Conservation (phyloP, 805 yeast genomes). For the Wickerhamomyces subpelliculosus region DNA sequence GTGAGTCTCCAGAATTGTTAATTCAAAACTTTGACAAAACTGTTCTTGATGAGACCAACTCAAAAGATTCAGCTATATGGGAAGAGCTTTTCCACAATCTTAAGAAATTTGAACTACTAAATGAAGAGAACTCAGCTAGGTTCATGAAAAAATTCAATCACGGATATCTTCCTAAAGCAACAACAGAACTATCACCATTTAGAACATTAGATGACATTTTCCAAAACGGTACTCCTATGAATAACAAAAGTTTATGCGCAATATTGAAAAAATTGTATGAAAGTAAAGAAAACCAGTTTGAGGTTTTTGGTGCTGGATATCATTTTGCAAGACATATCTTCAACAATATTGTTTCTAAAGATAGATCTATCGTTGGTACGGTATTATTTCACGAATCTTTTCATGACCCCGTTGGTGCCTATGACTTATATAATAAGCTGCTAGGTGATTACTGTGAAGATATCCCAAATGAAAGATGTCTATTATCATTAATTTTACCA, state of each 20-base stretch:
- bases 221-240: too few species aligned
- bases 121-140: neutral
- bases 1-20: constrained; percentile 1
- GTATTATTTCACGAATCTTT: constrained; percentile 25
- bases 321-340: constrained; percentile 19
- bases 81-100: neutral
- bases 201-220: too few species aligned
- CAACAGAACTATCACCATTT: too few species aligned
- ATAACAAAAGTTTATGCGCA: neutral
- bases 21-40: constrained; percentile 2
- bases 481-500: constrained; percentile 43
- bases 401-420: constrained; percentile 24
- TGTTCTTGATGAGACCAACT: neutral
- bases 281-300: neutral
- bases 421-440: constrained; percentile 19
- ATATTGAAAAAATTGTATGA: neutral
- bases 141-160: constrained; percentile 1
- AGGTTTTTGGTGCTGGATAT: constrained; percentile 4
- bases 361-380: constrained; percentile 14
- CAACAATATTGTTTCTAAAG: constrained; percentile 9
- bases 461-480: constrained; percentile 23
- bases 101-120: neutral
- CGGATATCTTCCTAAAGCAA: too few species aligned
- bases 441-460: constrained; percentile 14
- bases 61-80: constrained; percentile 2